These are phyloP conservation scores for Phaffia rhodozyma DNA, from an alignment of 1,284 basidiomycete species.

Conservation along the genomic window DNA sequence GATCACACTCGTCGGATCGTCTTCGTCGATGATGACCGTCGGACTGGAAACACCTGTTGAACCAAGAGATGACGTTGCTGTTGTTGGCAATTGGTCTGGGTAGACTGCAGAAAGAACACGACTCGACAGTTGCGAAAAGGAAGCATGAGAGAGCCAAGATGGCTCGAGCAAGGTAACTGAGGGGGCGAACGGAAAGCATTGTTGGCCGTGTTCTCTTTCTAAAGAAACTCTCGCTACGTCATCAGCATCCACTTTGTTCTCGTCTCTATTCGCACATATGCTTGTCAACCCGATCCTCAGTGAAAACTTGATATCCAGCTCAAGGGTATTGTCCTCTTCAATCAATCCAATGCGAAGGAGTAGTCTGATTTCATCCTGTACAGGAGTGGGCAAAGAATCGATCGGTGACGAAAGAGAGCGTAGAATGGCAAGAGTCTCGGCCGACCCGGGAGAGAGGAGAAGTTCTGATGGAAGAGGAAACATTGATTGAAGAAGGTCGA, in stretches of 20 bases:
- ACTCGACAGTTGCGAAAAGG: neutral
- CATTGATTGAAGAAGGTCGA: neutral
- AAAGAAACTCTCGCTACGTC: too few species aligned
- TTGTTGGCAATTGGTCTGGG: neutral
- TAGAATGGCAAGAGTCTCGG: neutral
- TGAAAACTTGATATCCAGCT: neutral
- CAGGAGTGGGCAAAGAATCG: neutral
- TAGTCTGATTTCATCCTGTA: too few species aligned
- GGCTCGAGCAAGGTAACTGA: slow-evolving; percentile 1
- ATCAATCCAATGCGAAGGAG: neutral
- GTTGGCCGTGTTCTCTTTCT: neutral
- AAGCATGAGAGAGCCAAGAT: neutral
- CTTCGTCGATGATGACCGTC: neutral
- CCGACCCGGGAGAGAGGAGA: neutral
- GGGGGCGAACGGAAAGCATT: neutral
- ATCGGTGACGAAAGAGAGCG: neutral
- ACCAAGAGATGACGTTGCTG: neutral
- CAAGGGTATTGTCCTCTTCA: neutral
- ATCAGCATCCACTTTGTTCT: neutral
- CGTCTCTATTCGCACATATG: neutral
- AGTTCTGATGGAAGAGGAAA: slow-evolving; percentile 4
- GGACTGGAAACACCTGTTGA: neutral
- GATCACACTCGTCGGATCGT: neutral
- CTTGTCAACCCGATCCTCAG: neutral
- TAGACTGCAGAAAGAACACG: neutral